phyloP scores from a whole-genome alignment of 192 early-diverging fungal genomes.

The Phycomyces nitens region DNA sequence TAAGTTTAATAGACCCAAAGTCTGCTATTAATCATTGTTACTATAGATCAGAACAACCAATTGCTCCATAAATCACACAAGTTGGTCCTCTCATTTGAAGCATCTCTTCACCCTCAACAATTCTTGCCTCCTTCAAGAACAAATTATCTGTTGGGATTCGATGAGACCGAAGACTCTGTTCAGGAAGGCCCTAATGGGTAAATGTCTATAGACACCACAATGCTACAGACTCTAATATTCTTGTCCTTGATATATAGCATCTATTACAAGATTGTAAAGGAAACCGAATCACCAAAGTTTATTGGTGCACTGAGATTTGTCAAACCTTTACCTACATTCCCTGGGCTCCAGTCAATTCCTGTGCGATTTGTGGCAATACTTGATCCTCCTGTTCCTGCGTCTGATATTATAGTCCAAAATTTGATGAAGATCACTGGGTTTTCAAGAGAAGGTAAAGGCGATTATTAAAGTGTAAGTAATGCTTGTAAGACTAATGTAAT shows the following conservation, averaged over 20 bases:
- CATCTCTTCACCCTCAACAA: conserved; percentile 1
- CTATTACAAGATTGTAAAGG: conserved; percentile 22
- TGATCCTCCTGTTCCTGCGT: conserved; percentile 22
- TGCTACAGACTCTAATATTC: too few relatives aligned
- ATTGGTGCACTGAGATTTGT: conserved; percentile 20
- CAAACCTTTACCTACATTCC: conserved; percentile 10
- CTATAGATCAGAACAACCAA: background rate
- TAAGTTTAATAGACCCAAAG: background rate
- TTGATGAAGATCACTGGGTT: conserved; percentile 17
- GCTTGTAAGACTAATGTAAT: too few relatives aligned
- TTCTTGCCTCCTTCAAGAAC: conserved; percentile 18
- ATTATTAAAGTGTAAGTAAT: too few relatives aligned
- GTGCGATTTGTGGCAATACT: conserved; percentile 28
- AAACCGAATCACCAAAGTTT: conserved; percentile 15
- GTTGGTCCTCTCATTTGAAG: conserved; percentile 26
- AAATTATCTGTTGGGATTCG: conserved; percentile 23
- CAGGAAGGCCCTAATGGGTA: conserved; percentile 23
- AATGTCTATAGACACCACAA: too few relatives aligned
- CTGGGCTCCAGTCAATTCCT: conserved; percentile 16
- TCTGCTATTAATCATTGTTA: background rate
- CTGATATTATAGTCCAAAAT: conserved; percentile 20
- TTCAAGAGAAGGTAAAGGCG: background rate
- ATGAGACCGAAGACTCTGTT: conserved; percentile 26
- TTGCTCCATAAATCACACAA: conserved; percentile 4
- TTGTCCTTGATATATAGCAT: conserved; percentile 2